A percentile compares a stretch with the other conserved stretches of the same genome.
phyloP scores from a whole-genome alignment of 2,329 filamentous ascomycete species.

The Aspergillus ibericus region DNA sequence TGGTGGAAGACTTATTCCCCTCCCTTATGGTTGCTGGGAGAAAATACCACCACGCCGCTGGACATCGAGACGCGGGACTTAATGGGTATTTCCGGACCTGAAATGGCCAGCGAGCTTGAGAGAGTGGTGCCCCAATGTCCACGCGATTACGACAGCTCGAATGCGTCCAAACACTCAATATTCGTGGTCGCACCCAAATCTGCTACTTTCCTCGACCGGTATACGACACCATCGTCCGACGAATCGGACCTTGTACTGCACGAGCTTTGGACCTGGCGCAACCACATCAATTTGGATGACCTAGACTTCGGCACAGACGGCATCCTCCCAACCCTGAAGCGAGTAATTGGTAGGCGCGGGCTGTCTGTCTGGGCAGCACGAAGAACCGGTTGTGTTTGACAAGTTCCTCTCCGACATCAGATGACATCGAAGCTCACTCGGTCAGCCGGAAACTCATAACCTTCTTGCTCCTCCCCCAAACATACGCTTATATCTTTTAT shows the following conservation, averaged over 20 bases:
- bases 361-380: conserved; percentile 51
- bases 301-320: conserved; percentile 53
- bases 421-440: conserved; percentile 1
- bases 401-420: neutral
- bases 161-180: conserved; percentile 17
- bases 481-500: neutral
- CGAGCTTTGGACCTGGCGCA: conserved; percentile 45
- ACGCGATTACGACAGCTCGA: conserved; percentile 7
- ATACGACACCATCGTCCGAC: conserved; percentile 21
- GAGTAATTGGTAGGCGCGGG: conserved; percentile 51
- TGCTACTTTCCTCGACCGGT: conserved; percentile 44
- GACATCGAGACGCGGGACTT: conserved; percentile 47
- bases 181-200: conserved; percentile 50
- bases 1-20: conserved; percentile 60
- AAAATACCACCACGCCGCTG: conserved; percentile 29
- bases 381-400: conserved; percentile 28
- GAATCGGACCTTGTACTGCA: conserved; percentile 33
- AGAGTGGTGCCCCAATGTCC: conserved; percentile 33
- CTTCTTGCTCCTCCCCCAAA: neutral
- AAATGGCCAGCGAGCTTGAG: conserved; percentile 43
- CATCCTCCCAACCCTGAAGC: conserved; percentile 43
- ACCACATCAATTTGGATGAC: conserved; percentile 54
- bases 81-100: conserved; percentile 48
- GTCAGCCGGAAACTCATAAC: conserved; percentile 1
- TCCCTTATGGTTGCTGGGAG: conserved; percentile 52